Base-by-base conservation (phyloP, 495 filamentous ascomycete species). In the Penicillium macrosclerotiorum region DNA sequence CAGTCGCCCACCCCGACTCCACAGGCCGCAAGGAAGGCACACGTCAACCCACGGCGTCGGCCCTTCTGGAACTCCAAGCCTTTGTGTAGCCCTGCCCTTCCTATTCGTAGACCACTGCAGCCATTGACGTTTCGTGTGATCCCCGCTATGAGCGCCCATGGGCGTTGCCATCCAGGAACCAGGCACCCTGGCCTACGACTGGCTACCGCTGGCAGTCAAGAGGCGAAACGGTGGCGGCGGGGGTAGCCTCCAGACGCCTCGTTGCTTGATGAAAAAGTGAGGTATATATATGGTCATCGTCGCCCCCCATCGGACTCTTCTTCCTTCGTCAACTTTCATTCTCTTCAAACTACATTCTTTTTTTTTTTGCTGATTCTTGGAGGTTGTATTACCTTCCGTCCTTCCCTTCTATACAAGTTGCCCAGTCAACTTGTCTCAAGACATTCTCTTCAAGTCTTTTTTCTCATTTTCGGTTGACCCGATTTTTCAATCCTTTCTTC, bases 341-440 rank as follows among this genome's bases (percentile, higher is more conserved):
- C 50, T 49, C 49, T 59, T 55, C 34, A 33, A 43, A 51, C 26
- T 41, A 54, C 49, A 51, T 38, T 57, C 52, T 29, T 54, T 54
- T 37, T 23, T 35, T 45, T 48, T 35, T 38, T 11, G 8, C n/a
- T n/a, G n/a, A n/a, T 19, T 39, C 9, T 25, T 48, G 31, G 53
- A 62, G 57, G 54, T 50, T 47, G 34, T 29, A 36, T 17, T 29
- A 19, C 53, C 57, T 53, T 47, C 50, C 36, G 45, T 55, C 59
- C 43, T 55, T 63, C 53, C 26, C 59, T 62, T 38, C 20, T 45
- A 22, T 22, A 39, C 37, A 40, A 23, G 26, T 33, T 19, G 9
- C 14, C 22, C 31, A 5, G 33, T 19, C 12, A 26, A 41, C 38
- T 41, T 41, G 38, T 41, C 17, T n/a, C 38, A 41, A 18, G 25